Conservation (phyloP, 2,329 filamentous ascomycete species). For the Bertia moriformis region DNA sequence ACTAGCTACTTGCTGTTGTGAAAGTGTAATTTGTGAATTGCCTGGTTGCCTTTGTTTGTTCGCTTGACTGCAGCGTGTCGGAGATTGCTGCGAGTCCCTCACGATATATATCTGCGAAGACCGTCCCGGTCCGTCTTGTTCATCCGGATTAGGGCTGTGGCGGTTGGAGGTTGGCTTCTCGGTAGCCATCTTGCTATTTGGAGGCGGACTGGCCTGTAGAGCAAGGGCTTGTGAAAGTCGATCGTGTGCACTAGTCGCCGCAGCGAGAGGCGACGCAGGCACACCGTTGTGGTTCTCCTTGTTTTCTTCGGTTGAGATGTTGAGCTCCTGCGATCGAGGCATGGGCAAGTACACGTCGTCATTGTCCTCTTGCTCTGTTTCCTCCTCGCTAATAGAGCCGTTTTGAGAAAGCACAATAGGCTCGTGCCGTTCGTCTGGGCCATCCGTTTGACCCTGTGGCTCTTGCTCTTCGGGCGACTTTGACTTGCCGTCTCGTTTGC, state of each 20-base stretch:
- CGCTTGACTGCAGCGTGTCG: too few relatives aligned
- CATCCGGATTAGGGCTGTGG: too few relatives aligned
- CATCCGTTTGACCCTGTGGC: slow-evolving; percentile 3
- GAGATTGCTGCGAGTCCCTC: too few relatives aligned
- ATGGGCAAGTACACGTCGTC: slow-evolving; percentile 6
- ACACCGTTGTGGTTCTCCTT: slow-evolving; percentile 25
- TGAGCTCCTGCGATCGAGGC: slow-evolving; percentile 11
- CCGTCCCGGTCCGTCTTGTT: too few relatives aligned
- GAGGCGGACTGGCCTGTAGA: slow-evolving; percentile 9
- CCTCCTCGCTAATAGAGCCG: slow-evolving; percentile 15
- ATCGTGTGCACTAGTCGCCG: slow-evolving; percentile 16
- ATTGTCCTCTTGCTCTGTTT: slow-evolving; percentile 28
- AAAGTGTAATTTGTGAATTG: too few relatives aligned
- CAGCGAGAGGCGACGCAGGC: slow-evolving; percentile 11
- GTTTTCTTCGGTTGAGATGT: slow-evolving; percentile 22
- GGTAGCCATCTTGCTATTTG: too few relatives aligned
- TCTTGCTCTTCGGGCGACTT: slow-evolving; percentile 2
- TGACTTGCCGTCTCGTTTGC: too few relatives aligned
- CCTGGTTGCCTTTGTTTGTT: too few relatives aligned
- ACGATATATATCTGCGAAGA: too few relatives aligned
- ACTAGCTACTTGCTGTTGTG: too few relatives aligned
- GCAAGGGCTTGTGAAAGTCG: slow-evolving; percentile 19
- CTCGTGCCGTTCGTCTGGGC: not conserved
- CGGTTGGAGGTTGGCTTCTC: too few relatives aligned
- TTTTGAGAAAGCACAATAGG: not conserved